Evolutionary conservation across 345 rosid species (phyloP).

Genomic region (Eucalyptus globulus): DNA sequence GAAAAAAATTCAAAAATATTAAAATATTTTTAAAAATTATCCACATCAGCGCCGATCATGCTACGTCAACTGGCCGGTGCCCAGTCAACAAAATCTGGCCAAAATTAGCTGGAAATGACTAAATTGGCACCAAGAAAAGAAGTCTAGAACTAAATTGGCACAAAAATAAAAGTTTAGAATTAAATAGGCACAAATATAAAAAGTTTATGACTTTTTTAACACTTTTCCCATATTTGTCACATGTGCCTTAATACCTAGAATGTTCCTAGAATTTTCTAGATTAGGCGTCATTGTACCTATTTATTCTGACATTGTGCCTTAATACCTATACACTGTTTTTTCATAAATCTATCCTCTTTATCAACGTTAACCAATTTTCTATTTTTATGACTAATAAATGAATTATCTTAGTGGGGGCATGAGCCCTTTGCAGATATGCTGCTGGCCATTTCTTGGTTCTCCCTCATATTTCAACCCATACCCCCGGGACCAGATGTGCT

Average conservation of each 20-base stretch:
- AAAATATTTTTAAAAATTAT: too few species aligned
- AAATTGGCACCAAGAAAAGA: fast-evolving
- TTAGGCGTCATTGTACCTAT: neutral
- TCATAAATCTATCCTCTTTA: too few species aligned
- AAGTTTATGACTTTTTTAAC: fast-evolving
- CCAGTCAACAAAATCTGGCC: fast-evolving
- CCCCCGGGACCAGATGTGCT: neutral
- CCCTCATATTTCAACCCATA: neutral
- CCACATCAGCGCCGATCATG: fast-evolving
- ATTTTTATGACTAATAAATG: neutral
- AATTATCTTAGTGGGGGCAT: neutral
- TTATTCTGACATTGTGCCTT: neutral
- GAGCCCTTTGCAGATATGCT: neutral
- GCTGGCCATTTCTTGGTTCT: neutral
- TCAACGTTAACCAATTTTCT: neutral
- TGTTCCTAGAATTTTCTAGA: too few species aligned
- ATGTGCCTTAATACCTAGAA: too few species aligned
- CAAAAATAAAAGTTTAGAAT: too few species aligned
- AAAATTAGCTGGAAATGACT: fast-evolving
- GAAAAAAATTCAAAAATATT: too few species aligned
- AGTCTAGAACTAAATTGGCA: fast-evolving
- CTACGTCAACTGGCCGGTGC: fast-evolving
- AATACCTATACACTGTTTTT: neutral
- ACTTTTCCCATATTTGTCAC: fast-evolving
- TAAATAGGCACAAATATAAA: too few species aligned